These are phyloP conservation scores for Stachybotrys echinatus DNA, from an alignment of 2,329 filamentous ascomycete genomes.

Conservation along the genomic window DNA sequence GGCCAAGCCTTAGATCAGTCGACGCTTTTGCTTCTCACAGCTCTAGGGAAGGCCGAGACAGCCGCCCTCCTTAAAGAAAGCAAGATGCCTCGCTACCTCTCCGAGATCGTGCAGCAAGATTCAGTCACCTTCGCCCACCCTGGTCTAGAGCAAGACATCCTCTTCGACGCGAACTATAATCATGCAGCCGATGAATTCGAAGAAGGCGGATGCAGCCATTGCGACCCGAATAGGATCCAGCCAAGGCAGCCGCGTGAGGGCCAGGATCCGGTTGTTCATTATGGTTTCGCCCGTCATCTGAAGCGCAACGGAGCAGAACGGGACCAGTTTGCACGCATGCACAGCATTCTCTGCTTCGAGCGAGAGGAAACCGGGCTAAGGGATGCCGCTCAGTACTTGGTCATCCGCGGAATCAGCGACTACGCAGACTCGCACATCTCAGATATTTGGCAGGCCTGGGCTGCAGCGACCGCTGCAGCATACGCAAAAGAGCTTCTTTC, in stretches of 20 bases:
- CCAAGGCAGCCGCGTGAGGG: background rate
- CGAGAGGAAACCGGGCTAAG: constrained; percentile 7
- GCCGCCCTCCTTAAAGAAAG: background rate
- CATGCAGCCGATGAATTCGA: background rate
- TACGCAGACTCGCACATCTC: constrained; percentile 7
- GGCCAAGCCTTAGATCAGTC: background rate
- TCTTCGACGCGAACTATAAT: background rate
- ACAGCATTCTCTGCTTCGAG: constrained; percentile 5
- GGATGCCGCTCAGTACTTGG: constrained; percentile 4
- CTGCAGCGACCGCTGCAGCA: constrained; percentile 4
- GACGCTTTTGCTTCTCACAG: background rate
- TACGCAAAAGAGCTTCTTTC: constrained; percentile 4
- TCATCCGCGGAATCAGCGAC: constrained; percentile 9
- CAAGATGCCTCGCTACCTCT: background rate
- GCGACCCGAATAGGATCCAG: background rate
- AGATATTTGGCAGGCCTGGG: constrained; percentile 4
- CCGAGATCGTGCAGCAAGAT: background rate
- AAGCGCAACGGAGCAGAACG: background rate
- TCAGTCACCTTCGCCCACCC: background rate
- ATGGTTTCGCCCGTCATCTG: constrained; percentile 2
- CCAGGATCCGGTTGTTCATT: background rate
- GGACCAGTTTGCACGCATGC: background rate
- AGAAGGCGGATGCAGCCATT: background rate
- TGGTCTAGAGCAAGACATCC: background rate
- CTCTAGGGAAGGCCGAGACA: background rate